A percentile compares a stretch with the other conserved stretches of the same genome.
Evolutionary conservation across 2,329 filamentous ascomycete species (phyloP).

Genomic region (Bipolaris bicolor): DNA sequence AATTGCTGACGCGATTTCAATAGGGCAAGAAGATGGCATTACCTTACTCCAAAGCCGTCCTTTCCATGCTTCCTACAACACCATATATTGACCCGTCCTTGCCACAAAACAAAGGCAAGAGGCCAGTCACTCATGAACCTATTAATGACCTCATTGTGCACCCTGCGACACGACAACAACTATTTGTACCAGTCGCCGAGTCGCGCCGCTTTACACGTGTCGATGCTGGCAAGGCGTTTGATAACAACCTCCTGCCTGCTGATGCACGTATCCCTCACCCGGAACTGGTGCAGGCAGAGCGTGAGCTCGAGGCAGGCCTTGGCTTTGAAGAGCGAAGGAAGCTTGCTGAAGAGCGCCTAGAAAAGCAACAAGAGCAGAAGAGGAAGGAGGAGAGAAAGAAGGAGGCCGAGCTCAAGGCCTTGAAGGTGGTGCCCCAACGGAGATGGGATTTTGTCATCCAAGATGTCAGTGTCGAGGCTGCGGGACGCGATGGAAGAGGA

Average conservation of each 20-base stretch:
- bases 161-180: constrained; percentile 59
- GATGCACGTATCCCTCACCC: constrained; percentile 70
- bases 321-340: constrained; percentile 43
- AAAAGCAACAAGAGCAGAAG: constrained; percentile 43
- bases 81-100: constrained; percentile 48
- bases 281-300: constrained; percentile 59
- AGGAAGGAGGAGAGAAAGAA: constrained; percentile 51
- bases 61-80: constrained; percentile 78
- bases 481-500: constrained; percentile 61
- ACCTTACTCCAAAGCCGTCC: constrained; percentile 77
- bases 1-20: constrained; percentile 23
- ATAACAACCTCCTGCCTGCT: constrained; percentile 63
- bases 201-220: constrained; percentile 68
- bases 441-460: constrained; percentile 67
- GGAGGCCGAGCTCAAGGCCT: constrained; percentile 52
- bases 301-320: constrained; percentile 42
- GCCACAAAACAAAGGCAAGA: constrained; percentile 40
- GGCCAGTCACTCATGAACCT: constrained; percentile 60
- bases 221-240: constrained; percentile 69
- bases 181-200: constrained; percentile 69
- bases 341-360: constrained; percentile 40
- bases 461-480: constrained; percentile 62
- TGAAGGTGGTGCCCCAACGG: constrained; percentile 54
- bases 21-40: constrained; percentile 78
- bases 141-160: constrained; percentile 70